Evolutionary conservation across 1,284 basidiomycete species (phyloP), one percentile per base, ranked within the genome.

Genomic region (Apiotrichum sp.): DNA sequence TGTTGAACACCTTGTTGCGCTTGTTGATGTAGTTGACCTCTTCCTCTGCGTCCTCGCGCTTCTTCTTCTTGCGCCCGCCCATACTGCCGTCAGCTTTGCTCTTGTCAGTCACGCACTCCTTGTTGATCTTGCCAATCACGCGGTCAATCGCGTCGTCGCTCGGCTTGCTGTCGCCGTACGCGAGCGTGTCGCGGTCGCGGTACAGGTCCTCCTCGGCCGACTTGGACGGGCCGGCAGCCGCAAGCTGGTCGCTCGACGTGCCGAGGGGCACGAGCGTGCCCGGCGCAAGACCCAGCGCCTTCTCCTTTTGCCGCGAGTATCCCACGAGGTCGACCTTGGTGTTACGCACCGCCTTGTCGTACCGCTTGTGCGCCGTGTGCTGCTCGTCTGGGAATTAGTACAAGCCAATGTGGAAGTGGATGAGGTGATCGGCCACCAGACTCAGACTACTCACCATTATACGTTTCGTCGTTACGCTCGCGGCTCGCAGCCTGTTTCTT

Each of bases 21-120:
- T 97, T 91, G 81, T 99, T 99, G 84, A 98, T 98, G 73, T 98
- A 98, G 13, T 92, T 98, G 75, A 98, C 89, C 65, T 97, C 92
- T 54, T 88, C 86, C 68, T 97, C 92, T 77, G 95, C 93, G 71
- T 80, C 80, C 57, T 92, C 83, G 75, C 91, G 89, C 62, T 93
- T 66, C 59, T 67, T 69, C 53, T 67, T 66, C 62, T 70, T 70
- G 22, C 33, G 22, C 22, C 22, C 42, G 6, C 54, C 42, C 40
- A 59, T 41, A 50, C 57, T 52, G 10, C 14, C 7, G n/a, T 1
- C 22, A 49, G 40, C 10, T 38, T 38, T 38, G 13, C 36, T 38
- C 7, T 13, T 38, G 13, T 13, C 13, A 8, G 7, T 38, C 7
- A 85, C 90, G 62, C 75, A 90, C 93, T 97, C 95, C 75, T 83